Evolutionary conservation across 2,329 filamentous ascomycete species (phyloP).

Genomic region (Knufia petricola): DNA sequence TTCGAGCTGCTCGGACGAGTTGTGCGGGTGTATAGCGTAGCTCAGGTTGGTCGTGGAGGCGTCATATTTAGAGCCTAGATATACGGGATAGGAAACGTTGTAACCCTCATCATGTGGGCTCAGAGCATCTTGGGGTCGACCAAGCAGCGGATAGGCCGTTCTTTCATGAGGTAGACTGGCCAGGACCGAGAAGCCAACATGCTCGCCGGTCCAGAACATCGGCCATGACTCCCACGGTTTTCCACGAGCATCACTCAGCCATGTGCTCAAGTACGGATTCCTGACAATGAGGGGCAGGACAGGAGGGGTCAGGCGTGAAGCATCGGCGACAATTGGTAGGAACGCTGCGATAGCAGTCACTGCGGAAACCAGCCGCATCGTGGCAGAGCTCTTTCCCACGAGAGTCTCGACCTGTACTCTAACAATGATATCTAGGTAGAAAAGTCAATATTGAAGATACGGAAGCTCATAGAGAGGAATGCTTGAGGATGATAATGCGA

Average conservation of each 20-base stretch:
- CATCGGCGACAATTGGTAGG: slow-evolving; percentile 10
- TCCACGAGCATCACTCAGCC: slow-evolving; percentile 58
- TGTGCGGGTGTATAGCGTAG: slow-evolving; percentile 39
- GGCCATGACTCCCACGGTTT: slow-evolving; percentile 77
- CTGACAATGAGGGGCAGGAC: slow-evolving; percentile 63
- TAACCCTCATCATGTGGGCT: slow-evolving; percentile 56
- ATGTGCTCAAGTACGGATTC: slow-evolving; percentile 64
- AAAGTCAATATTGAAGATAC: background rate
- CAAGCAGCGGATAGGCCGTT: slow-evolving; percentile 54
- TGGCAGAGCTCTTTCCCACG: background rate
- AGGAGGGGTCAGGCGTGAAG: slow-evolving; percentile 39
- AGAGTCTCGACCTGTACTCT: background rate
- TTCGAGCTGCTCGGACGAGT: slow-evolving; percentile 33
- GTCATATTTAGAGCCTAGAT: slow-evolving; percentile 55
- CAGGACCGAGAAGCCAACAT: slow-evolving; percentile 55
- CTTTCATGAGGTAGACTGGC: slow-evolving; percentile 52
- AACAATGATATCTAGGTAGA: background rate
- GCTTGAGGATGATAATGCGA: background rate
- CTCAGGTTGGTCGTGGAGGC: slow-evolving; percentile 62
- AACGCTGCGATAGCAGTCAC: slow-evolving; percentile 15
- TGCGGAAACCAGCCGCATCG: slow-evolving; percentile 23
- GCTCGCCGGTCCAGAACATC: slow-evolving; percentile 69
- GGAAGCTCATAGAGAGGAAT: background rate
- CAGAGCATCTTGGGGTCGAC: slow-evolving; percentile 56
- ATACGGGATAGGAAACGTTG: slow-evolving; percentile 49